Evolutionary conservation across 2,329 filamentous ascomycete species (phyloP).

Genomic region (Tolypocladium ovalisporum): DNA sequence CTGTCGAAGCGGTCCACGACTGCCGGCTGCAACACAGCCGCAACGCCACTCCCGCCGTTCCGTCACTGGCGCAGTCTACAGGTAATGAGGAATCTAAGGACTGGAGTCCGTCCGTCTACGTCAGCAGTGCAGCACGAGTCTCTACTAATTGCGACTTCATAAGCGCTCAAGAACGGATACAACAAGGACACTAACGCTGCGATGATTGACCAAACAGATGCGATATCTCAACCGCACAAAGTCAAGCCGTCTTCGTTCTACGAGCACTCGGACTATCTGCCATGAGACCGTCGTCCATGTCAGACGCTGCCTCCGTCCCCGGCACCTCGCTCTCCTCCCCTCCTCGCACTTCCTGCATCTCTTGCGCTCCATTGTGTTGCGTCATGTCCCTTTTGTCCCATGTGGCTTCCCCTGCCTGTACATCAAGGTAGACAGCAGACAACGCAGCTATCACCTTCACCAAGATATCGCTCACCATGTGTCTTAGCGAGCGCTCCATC

Average conservation of each 20-base stretch:
- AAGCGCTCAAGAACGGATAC: not conserved
- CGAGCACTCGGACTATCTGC: not conserved
- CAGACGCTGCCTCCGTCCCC: not conserved
- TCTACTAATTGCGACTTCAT: not conserved
- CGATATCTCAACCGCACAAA: no score
- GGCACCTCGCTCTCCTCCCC: not conserved
- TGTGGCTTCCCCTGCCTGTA: not conserved
- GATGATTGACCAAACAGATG: not conserved
- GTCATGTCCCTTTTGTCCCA: not conserved
- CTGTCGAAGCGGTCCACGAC: not conserved
- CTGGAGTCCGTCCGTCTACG: not conserved
- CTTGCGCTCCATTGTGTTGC: not conserved
- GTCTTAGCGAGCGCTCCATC: not conserved
- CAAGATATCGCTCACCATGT: not conserved
- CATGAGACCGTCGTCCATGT: not conserved
- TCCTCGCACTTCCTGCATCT: not conserved
- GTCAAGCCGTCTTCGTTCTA: not conserved
- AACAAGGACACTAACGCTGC: not conserved
- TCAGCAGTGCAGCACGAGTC: not conserved
- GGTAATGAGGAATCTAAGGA: not conserved
- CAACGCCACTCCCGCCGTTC: not conserved
- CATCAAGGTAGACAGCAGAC: not conserved
- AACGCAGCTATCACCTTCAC: not conserved
- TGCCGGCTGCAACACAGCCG: not conserved
- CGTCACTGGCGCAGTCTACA: not conserved